Evolutionary conservation across 371 early-diverging fungal genomes (phyloP).

Genomic region (Mucor plumbeus): DNA sequence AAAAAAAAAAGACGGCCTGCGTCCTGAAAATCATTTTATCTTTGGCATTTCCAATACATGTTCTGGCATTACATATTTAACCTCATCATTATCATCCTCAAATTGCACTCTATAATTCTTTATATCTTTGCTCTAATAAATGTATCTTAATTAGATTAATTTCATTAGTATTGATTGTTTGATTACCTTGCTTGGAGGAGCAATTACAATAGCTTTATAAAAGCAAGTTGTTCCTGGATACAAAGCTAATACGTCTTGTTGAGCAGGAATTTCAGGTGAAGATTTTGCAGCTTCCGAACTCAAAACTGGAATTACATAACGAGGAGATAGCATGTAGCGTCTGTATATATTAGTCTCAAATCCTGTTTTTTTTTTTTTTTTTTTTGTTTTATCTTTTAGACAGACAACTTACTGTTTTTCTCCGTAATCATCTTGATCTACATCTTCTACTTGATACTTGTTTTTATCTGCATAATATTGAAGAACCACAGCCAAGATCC

Average conservation of each 20-base stretch:
- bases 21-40: conserved; percentile 26
- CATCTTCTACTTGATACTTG: conserved; percentile 77
- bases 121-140: conserved; percentile 44
- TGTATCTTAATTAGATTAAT: background rate
- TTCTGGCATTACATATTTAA: conserved; percentile 50
- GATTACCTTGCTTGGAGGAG: conserved; percentile 72
- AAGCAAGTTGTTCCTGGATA: conserved; percentile 90
- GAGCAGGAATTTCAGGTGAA: conserved; percentile 62
- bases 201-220: conserved; percentile 77
- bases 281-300: conserved; percentile 49
- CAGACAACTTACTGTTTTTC: conserved; percentile 55
- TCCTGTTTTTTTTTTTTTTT: background rate
- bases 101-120: conserved; percentile 62
- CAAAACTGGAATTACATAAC: conserved; percentile 66
- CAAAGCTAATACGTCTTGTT: conserved; percentile 78
- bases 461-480: conserved; percentile 68
- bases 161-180: background rate
- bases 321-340: conserved; percentile 62
- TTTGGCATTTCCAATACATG: conserved; percentile 69
- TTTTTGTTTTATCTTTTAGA: background rate
- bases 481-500: conserved; percentile 75
- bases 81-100: conserved; percentile 68
- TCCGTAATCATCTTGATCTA: conserved; percentile 72
- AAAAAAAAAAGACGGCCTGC: conserved; percentile 5
- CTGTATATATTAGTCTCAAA: conserved; percentile 32